Base-by-base conservation (phyloP, 129 eudicot genomes). In the carrot (Daucus carota) region DNA sequence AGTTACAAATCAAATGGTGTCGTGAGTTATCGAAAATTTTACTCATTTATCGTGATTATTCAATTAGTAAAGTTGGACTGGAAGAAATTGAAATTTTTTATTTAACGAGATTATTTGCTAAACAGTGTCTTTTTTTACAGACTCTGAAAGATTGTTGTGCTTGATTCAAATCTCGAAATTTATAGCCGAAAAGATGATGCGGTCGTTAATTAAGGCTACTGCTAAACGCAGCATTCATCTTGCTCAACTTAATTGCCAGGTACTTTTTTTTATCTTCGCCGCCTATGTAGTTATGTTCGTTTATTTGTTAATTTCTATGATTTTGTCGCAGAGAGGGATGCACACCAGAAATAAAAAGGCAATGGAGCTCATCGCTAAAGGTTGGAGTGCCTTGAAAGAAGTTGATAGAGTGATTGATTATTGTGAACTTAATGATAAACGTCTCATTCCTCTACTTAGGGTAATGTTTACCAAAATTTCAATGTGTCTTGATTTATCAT, bases 361-460 rank as follows among this genome's bases (percentile, higher is more conserved):
- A 22, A 81, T 85, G 96, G 93, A 90, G 84, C 83, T 87, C 76
- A 87, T 93, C 67, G 97, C 96, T 43, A 90, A 84, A 91, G 96
- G 98, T 13, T 87, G 90, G 95, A 89, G 86, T 47, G 88, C 92
- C 36, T 50, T 91, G 68, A 86, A 86, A 84, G 97, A 94, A 83
- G 96, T 94, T 80, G 97, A 91, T 77, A 87, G 97, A 81, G 96
- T 91, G 38, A 91, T 89, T 38, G 91, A 90, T 69, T 87, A 92
- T 68, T 86, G 91, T 42, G 92, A 90, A 73, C 87, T 79, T 44
- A 87, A 89, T 73, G 98, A 93, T 84, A 86, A 86, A 79, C 90
- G 97, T 15, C 96, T 91, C 73, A 87, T 90, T 59, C 93, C 96
- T 74, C 80, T 81, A 76, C 96, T 91, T 42, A 86, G 90, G 92